Percentiles rank a stretch among this genome's conserved stretches.
Conservation (phyloP, 78 protist genomes). For the slime mould (Dictyostelium discoideum) region dicty_2.7 NC_007090.3:824001-824500, state of each 20-base stretch:
- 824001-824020: conserved; percentile 70
- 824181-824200: conserved; percentile 26
- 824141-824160: conserved; percentile 46
- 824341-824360: conserved; percentile 9
- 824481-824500: neutral
- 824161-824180: conserved; percentile 52
- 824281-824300: neutral
- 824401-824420: neutral
- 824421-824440: neutral
- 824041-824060: conserved; percentile 5
- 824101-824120: neutral
- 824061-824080: conserved; percentile 55
- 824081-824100: conserved; percentile 18
- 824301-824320: neutral
- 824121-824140: conserved; percentile 29
- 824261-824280: conserved; percentile 76
- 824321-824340: neutral
- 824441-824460: neutral
- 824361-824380: neutral
- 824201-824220: conserved; percentile 59
- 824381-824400: neutral
- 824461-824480: neutral
- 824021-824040: conserved; percentile 84
- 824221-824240: conserved; percentile 67
- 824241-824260: conserved; percentile 74